These are phyloP conservation scores for Lentithecium fluviatile DNA, from an alignment of 495 filamentous ascomycete genomes.

Conservation along the genomic window DNA sequence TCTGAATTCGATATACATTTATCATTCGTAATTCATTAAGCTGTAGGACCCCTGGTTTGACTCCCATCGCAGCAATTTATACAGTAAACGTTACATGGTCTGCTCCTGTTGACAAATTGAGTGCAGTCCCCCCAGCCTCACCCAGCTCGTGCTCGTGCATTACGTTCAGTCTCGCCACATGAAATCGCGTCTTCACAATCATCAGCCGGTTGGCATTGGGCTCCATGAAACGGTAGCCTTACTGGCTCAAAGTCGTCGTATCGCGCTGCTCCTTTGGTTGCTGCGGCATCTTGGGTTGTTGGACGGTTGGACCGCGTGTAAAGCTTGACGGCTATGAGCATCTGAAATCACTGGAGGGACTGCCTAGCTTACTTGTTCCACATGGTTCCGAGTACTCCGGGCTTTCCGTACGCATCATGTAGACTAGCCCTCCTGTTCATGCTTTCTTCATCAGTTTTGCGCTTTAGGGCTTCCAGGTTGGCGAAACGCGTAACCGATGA, in stretches of 20 bases:
- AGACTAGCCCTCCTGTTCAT: conserved; percentile 15
- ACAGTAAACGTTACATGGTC: no score
- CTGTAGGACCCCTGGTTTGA: no score
- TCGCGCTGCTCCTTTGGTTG: conserved; percentile 13
- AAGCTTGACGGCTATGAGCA: conserved; percentile 43
- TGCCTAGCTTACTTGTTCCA: conserved; percentile 29
- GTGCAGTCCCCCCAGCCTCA: no score
- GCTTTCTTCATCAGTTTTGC: conserved; percentile 15
- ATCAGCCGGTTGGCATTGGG: conserved; percentile 11
- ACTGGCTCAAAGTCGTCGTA: conserved; percentile 25
- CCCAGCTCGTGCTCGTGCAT: no score
- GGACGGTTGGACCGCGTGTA: conserved; percentile 18
- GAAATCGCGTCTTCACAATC: conserved; percentile 11
- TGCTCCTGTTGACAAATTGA: no score
- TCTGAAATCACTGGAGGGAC: conserved; percentile 9
- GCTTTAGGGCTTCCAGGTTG: conserved; percentile 27
- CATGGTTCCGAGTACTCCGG: conserved; percentile 23
- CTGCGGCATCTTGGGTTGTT: neutral
- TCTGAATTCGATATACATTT: no score
- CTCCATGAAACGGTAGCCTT: neutral
- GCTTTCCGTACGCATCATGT: conserved; percentile 17
- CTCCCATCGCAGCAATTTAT: neutral
- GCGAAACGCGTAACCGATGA: conserved; percentile 25
- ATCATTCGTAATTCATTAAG: no score
- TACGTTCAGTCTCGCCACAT: conserved; percentile 19